Conservation (phyloP, 441 rosid species). For the Omphalea diandra region DNA sequence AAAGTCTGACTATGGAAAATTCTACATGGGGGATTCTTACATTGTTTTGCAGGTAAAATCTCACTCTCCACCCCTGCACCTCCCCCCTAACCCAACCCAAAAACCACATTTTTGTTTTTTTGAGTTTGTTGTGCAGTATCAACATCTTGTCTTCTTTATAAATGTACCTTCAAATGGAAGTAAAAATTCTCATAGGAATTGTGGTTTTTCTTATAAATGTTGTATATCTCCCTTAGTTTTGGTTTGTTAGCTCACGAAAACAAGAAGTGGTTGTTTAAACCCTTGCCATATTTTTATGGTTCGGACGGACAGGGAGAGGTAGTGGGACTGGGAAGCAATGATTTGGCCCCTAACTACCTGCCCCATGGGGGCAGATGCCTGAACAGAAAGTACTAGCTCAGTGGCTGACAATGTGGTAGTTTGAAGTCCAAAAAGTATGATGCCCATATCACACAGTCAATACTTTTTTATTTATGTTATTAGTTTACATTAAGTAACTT, state of each 20-base stretch:
- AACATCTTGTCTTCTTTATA: background rate
- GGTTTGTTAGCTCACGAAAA: background rate
- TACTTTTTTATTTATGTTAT: background rate
- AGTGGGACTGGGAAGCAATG: background rate
- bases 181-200: too few species aligned
- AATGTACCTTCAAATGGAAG: background rate
- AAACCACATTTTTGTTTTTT: background rate
- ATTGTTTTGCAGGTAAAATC: conserved; percentile 78
- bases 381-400: background rate
- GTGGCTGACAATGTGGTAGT: background rate
- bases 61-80: background rate
- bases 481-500: background rate
- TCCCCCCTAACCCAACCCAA: too few species aligned
- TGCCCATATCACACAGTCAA: background rate
- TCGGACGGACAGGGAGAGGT: background rate
- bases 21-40: conserved; percentile 91
- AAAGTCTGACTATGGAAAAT: conserved; percentile 88
- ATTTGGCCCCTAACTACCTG: background rate
- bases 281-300: background rate
- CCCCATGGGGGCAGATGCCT: background rate
- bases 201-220: background rate
- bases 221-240: background rate
- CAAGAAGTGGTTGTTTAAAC: background rate
- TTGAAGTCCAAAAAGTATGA: background rate
- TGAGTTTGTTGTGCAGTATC: background rate